A percentile compares a stretch with the other conserved stretches of the same genome.
Evolutionary conservation across 345 rosid genomes (phyloP).

Genomic region (Arabis alpina): DNA sequence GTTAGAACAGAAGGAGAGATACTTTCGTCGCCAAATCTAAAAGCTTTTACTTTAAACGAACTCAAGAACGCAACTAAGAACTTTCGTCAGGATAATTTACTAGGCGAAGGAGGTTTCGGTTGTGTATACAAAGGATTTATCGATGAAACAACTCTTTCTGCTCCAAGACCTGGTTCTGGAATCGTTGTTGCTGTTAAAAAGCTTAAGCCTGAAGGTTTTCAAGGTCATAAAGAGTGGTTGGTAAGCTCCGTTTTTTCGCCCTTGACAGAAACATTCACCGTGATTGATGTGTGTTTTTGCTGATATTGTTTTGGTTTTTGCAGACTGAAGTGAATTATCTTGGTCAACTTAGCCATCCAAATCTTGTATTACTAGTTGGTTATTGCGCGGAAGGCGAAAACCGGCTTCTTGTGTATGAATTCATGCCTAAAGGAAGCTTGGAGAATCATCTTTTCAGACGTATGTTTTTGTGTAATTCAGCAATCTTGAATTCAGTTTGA

Average conservation of each 20-base stretch:
- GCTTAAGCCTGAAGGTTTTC: constrained; percentile 95
- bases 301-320: constrained; percentile 19
- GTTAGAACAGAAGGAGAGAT: constrained; percentile 90
- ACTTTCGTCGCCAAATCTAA: constrained; percentile 79
- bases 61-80: constrained; percentile 88
- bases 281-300: constrained; percentile 20
- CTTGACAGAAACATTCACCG: not conserved
- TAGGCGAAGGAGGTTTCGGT: constrained; percentile 98
- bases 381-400: constrained; percentile 83
- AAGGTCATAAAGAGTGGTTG: constrained; percentile 99
- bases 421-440: constrained; percentile 96
- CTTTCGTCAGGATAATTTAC: constrained; percentile 81
- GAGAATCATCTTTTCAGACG: constrained; percentile 77
- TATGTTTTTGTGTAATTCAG: constrained; percentile 14
- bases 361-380: constrained; percentile 87
- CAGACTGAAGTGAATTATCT: constrained; percentile 98
- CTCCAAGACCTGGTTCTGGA: constrained; percentile 82
- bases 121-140: constrained; percentile 94
- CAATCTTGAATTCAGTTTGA: constrained; percentile 2
- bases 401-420: constrained; percentile 87
- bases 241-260: constrained; percentile 66
- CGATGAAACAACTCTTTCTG: constrained; percentile 61
- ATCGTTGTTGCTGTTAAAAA: constrained; percentile 94
- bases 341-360: constrained; percentile 88
- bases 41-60: constrained; percentile 75